A percentile compares a stretch with the other conserved stretches of the same genome.
Conservation (phyloP, 2,329 filamentous ascomycete genomes). For the Talaromyces sp. region DNA sequence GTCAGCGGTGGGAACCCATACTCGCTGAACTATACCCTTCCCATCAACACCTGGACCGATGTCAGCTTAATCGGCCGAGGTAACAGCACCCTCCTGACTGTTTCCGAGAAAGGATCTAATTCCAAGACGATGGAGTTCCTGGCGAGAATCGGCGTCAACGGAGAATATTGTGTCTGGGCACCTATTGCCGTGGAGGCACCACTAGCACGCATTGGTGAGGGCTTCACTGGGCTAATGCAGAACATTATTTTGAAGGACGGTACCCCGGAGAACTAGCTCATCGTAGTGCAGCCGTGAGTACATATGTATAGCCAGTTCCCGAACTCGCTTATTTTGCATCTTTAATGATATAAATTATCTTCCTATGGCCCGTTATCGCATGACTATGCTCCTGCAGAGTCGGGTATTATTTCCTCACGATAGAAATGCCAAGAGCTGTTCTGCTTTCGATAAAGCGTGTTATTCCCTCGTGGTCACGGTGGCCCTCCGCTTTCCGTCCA, state of each 20-base stretch:
- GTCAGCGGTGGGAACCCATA: slow-evolving; percentile 44
- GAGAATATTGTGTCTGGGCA: slow-evolving; percentile 14
- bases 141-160: slow-evolving; percentile 15
- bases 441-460: background rate
- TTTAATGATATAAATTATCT: background rate
- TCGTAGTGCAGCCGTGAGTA: background rate
- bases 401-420: background rate
- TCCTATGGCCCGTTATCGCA: background rate
- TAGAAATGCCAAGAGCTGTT: background rate
- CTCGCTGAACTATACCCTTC: slow-evolving; percentile 45
- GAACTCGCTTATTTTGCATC: background rate
- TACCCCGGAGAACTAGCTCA: background rate
- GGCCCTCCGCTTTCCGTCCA: slow-evolving; percentile 1
- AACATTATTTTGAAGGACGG: slow-evolving; percentile 13
- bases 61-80: slow-evolving; percentile 39
- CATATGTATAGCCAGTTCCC: too few relatives aligned
- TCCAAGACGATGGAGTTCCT: slow-evolving; percentile 14
- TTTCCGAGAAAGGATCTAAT: slow-evolving; percentile 3
- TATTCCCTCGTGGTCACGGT: slow-evolving; percentile 3
- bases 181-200: slow-evolving; percentile 34
- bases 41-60: slow-evolving; percentile 41
- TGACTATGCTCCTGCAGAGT: background rate
- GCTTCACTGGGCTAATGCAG: slow-evolving; percentile 14
- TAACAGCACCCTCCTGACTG: slow-evolving; percentile 38
- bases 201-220: slow-evolving; percentile 25